Evolutionary conservation across 331 rosid species (phyloP).

Genomic region (Malus hybrid): DNA sequence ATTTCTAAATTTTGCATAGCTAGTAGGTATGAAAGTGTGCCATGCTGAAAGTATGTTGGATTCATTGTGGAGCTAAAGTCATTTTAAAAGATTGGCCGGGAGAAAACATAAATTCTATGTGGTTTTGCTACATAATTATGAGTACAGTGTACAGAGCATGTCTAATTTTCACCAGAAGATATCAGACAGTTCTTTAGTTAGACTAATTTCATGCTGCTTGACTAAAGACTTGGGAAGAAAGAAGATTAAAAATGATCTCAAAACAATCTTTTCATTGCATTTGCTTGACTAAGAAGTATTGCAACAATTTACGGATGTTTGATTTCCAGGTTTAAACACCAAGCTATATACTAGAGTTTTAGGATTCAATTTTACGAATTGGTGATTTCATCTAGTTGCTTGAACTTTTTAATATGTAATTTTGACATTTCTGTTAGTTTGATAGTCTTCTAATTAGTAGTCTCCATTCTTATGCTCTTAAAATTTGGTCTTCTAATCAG

Average conservation of each 20-base stretch:
- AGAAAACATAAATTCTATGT: background rate
- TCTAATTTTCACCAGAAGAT: no score
- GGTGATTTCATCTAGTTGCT: background rate
- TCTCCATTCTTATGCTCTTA: background rate
- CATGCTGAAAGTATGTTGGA: background rate
- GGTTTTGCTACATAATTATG: background rate
- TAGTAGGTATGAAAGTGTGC: background rate
- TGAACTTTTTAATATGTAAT: background rate
- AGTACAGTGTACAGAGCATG: background rate
- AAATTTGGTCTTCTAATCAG: conserved; percentile 8
- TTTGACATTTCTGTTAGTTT: background rate
- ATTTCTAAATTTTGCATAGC: no score
- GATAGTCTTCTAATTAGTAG: background rate
- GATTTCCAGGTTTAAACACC: background rate
- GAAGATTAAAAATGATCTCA: background rate
- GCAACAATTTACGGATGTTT: background rate
- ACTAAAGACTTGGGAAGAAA: no score
- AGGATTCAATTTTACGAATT: background rate
- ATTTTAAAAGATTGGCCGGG: no score
- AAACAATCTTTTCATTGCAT: background rate
- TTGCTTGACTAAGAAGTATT: background rate
- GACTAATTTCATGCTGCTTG: no score
- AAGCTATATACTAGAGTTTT: background rate
- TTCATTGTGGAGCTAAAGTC: background rate
- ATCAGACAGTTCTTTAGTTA: no score